Base-by-base conservation (phyloP, 2,329 filamentous ascomycete species). In the Emergomyces africanus region DNA sequence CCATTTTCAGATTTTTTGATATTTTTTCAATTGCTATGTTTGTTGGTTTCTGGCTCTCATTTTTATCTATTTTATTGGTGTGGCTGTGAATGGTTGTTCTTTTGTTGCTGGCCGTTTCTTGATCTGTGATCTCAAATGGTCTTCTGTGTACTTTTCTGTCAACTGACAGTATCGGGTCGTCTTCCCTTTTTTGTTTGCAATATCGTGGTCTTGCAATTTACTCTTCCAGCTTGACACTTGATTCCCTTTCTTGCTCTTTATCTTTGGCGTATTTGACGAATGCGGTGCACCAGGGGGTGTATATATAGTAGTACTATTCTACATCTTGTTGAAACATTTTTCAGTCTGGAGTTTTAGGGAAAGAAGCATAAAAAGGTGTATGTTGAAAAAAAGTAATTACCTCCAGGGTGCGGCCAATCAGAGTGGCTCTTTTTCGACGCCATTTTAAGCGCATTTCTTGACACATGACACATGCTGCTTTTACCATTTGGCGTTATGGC, bases 341-440 rank as follows among this genome's bases (percentile, higher is more conserved):
- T 25, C 42, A 10, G 12, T 46, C 9, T 15, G 10, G 42, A 25
- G 20, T 25, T 46, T 46, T 8, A 10, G 42, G 20, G 9, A 12
- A n/a, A 44, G 15, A 15, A 18, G 3, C 20, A 41, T 2, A 41
- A 18, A 41, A 18, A 18, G 12, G 12, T 14, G 14, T 2, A 3
- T 14, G 2, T 10, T 3, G 6, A 15, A 39, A 12, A 10, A 12
- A 12, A n/a, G n/a, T n/a, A n/a, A n/a, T n/a, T 59, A 99, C 30
- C 30, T 30, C 30, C 30, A 30, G 37, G 20, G 42, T 46, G 9
- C n/a, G n/a, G 41, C 41, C 18, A 44, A 44, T 2, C 18, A n/a
- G 41, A n/a, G 20, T 30, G 30, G 30, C 30, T 30, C 30, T 30
- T 30, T 30, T 30, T 30, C 30, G 30, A 30, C 30, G 30, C 30